Base-by-base conservation (phyloP, 2,329 filamentous ascomycete species). In the Madurella fahalii region DNA sequence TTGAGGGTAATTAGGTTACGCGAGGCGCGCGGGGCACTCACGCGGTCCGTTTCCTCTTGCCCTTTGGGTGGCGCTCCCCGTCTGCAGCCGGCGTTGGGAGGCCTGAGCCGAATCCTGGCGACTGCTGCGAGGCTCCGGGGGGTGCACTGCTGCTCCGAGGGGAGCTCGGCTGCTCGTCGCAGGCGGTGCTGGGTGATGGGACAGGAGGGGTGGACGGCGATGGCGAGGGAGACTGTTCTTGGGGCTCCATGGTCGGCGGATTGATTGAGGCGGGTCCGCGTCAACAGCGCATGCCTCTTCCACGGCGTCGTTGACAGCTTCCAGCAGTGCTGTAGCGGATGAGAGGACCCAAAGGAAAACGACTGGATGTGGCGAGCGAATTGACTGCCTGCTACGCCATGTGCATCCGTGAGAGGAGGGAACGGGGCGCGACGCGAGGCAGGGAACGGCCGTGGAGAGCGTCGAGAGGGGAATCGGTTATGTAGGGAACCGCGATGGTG, bases 11-110 rank as follows among this genome's bases (percentile, higher is more conserved):
- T 7, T 25, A 25, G 25, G 13, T 39, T 20, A 20, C n/a, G 17
- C 16, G 11, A 25, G 12, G 32, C 39, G 13, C n/a, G 34, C n/a
- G n/a, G 51, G 52, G 45, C 63, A 76, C 79, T 65, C 79, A 85
- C 82, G 79, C 80, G 56, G 82, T 85, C 60, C 82, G 72, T 70
- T 85, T 85, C 71, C 82, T 75, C 74, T 81, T 83, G 61, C 76
- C 78, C 71, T 81, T 82, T 59, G 80, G 80, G 60, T 82, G 80
- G 41, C 73, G 72, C 55, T 73, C 71, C 16, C 40, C 37, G 4
- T 56, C 53, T 18, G 42, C 52, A 25, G 32, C 40, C 16, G 41
- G 48, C 18, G 40, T 32, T 12, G 42, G 34, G 11, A 53, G 20
- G n/a, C 56, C 52, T 16, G 16, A 40, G 1, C 31, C 46, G 8